Evolutionary conservation across 352 stramenopile species (phyloP).

Genomic region (Pythium phragmitis): DNA sequence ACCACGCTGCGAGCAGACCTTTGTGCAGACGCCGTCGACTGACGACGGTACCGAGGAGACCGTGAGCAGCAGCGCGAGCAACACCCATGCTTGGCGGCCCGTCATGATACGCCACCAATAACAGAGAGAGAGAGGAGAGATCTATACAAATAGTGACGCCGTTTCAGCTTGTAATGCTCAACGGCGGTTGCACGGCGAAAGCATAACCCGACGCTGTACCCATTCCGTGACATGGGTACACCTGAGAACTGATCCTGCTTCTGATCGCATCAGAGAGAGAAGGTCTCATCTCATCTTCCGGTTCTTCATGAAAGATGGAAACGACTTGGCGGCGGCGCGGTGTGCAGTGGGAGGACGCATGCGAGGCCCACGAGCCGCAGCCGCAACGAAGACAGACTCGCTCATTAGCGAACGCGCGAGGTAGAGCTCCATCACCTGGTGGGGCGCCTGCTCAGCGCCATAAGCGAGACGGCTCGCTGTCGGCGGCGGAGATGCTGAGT

Average conservation of each 20-base stretch:
- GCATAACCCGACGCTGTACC: neutral
- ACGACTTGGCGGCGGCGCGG: neutral
- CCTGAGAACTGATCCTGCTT: neutral
- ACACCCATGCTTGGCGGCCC: neutral
- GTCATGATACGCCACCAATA: neutral
- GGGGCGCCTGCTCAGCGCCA: neutral
- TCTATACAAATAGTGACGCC: neutral
- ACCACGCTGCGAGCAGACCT: slow-evolving; percentile 56
- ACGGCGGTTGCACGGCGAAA: neutral
- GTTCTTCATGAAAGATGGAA: neutral
- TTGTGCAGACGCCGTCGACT: slow-evolving; percentile 43
- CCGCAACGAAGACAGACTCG: neutral
- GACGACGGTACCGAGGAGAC: slow-evolving; percentile 2
- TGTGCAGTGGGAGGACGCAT: slow-evolving; percentile 5
- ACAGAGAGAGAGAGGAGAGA: neutral
- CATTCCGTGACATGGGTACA: slow-evolving; percentile 4
- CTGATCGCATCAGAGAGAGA: slow-evolving; percentile 12
- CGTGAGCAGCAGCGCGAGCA: neutral
- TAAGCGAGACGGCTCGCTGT: slow-evolving; percentile 8
- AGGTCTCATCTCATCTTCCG: neutral
- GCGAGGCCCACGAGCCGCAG: neutral
- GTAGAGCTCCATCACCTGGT: neutral
- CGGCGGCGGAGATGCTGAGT: slow-evolving; percentile 15
- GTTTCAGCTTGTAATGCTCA: neutral
- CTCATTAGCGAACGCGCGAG: neutral